Evolutionary conservation across 192 early-diverging fungal genomes (phyloP).

Genomic region (Umbelopsis sp.): DNA sequence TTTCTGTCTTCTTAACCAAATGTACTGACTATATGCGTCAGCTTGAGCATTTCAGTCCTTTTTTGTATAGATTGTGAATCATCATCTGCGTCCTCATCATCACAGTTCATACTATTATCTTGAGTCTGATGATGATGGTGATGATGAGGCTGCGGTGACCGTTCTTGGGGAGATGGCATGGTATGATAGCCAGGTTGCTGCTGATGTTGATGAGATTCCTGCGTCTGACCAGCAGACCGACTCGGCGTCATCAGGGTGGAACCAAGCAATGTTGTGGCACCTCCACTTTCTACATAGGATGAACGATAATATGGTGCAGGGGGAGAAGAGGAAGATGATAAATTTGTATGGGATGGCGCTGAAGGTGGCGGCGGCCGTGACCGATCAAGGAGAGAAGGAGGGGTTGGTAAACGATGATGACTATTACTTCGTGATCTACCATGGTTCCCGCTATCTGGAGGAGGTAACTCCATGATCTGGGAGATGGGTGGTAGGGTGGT

Average conservation of each 20-base stretch:
- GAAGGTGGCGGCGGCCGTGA: neutral
- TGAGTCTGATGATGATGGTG: neutral
- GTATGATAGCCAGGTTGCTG: too few relatives aligned
- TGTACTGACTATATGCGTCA: slow-evolving; percentile 38
- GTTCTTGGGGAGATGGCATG: too few relatives aligned
- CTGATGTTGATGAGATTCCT: neutral
- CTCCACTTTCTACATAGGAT: neutral
- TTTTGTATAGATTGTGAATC: slow-evolving; percentile 13
- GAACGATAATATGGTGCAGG: slow-evolving; percentile 11
- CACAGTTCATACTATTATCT: neutral
- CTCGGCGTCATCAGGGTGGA: neutral
- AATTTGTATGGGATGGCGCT: neutral
- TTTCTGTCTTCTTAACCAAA: slow-evolving; percentile 27
- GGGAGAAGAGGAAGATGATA: neutral
- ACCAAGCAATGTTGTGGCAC: neutral
- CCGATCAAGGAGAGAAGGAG: neutral
- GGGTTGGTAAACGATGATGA: slow-evolving; percentile 6
- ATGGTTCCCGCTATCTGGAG: neutral
- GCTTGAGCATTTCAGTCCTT: slow-evolving; percentile 25
- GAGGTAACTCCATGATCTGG: slow-evolving; percentile 7
- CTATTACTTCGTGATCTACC: slow-evolving; percentile 1
- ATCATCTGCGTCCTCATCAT: neutral
- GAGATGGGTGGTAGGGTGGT: slow-evolving; percentile 5
- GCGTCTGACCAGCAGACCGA: slow-evolving; percentile 15
- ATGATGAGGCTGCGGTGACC: too few relatives aligned